Percentiles rank a stretch among this genome's conserved stretches.
These are phyloP conservation scores for Rhodotorula mucilaginosa DNA, from an alignment of 1,284 basidiomycete species.

Conservation along the genomic window DNA sequence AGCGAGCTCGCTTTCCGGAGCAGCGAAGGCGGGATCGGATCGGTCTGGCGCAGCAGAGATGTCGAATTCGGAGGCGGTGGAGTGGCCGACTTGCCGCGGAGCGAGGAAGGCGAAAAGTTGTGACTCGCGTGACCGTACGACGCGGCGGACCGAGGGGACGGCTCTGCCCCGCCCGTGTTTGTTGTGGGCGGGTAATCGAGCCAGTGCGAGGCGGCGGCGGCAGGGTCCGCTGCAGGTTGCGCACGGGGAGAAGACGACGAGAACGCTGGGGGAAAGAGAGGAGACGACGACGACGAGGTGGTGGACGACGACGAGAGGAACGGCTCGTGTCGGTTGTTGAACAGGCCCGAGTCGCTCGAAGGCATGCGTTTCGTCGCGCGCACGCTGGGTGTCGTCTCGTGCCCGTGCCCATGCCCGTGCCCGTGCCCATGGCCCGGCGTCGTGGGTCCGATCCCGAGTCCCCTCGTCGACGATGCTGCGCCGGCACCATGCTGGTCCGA, in stretches of 20 bases:
- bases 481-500: slow-evolving; percentile 5
- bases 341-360: slow-evolving; percentile 2
- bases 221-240: background rate
- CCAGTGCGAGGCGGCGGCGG: background rate
- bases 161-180: background rate
- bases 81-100: slow-evolving; percentile 20
- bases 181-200: background rate
- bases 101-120: slow-evolving; percentile 1
- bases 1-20: slow-evolving; percentile 28
- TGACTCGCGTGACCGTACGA: background rate
- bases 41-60: slow-evolving; percentile 2
- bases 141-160: background rate
- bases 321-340: background rate
- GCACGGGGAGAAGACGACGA: background rate
- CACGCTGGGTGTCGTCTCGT: slow-evolving; percentile 1
- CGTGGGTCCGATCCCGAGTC: background rate
- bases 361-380: background rate
- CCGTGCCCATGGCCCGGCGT: no score
- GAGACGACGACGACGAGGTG: background rate
- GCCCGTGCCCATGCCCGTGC: background rate
- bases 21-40: background rate
- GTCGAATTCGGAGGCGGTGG: slow-evolving; percentile 16
- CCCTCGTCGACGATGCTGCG: background rate
- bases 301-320: background rate
- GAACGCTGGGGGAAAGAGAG: background rate